Base-by-base conservation (phyloP, 1,284 basidiomycete genomes). In the Sparassis latifolia region DNA sequence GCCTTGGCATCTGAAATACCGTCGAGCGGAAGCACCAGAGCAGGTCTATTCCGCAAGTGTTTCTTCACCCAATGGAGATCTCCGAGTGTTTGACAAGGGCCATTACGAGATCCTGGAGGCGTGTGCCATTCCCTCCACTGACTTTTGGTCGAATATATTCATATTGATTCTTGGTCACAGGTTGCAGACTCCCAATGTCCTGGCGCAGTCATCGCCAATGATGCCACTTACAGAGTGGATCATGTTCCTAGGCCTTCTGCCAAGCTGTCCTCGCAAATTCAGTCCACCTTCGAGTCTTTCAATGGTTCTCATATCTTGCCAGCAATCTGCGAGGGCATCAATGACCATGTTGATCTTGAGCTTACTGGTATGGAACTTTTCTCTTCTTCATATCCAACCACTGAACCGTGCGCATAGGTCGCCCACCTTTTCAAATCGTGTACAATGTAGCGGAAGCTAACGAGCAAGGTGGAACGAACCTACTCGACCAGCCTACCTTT, bases 1-100 rank as follows among this genome's bases (percentile, higher is more conserved):
- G 87, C 91, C 93, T 3, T 97, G 93, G 96, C 74, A 72, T 28
- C 67, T 98, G 49, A 82, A 79, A 55, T 97, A 96, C 69, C 77
- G 78, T 33, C 75, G 74, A 39, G 66, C 70, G 35, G 80, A 78
- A 44, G 69, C 73, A n/a, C 71, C 75, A 2, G 73, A 76, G 42
- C 63, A 69, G 30, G 59, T 73, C 3, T 67, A 76, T 33, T 73
- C 72, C 2, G 74, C 71, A 3, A 73, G 65, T 10, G 63, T 94
- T 33, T 69, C 70, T 20, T 78, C 79, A 41, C 78, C 84, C 1
- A 95, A 96, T 60, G 87, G 81, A 51, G 69, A 82, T 48, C 74
- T 97, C 20, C 69, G 69, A 42, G 86, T 94, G 27, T 74, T 72
- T 38, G 71, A 80, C n/a, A 78, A 79, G 47, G 95, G 95, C 4